These are phyloP conservation scores for Puya raimondii DNA, from an alignment of 176 grass and related monocot genomes.

Conservation along the genomic window DNA sequence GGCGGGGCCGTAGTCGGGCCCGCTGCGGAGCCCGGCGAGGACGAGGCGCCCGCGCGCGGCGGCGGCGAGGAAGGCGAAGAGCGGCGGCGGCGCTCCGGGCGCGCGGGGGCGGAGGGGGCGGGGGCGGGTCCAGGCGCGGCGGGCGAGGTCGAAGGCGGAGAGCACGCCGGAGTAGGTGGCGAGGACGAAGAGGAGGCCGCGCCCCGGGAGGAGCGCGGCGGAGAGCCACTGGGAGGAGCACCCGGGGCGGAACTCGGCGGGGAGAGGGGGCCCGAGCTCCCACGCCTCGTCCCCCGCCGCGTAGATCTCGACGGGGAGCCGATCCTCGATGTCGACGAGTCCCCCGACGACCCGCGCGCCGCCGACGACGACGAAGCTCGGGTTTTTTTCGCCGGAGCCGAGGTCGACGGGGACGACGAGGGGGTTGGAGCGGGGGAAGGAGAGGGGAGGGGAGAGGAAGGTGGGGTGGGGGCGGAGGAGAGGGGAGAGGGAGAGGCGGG, in stretches of 20 bases:
- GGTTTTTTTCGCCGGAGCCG: not conserved
- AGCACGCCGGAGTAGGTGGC: slow-evolving; percentile 33
- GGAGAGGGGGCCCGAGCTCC: slow-evolving; percentile 34
- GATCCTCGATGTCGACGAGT: slow-evolving; percentile 42
- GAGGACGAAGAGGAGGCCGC: slow-evolving; percentile 30
- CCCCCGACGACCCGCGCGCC: slow-evolving; percentile 37
- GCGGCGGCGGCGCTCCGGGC: slow-evolving; percentile 1
- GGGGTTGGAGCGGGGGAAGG: slow-evolving; percentile 38
- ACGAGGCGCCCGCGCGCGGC: slow-evolving; percentile 22
- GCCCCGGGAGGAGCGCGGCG: slow-evolving; percentile 19
- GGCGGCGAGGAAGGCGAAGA: slow-evolving; percentile 34
- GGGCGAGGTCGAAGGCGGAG: slow-evolving; percentile 40
- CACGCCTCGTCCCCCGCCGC: slow-evolving; percentile 9
- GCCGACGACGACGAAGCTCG: slow-evolving; percentile 27
- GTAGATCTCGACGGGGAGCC: slow-evolving; percentile 36
- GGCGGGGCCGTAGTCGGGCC: not conserved
- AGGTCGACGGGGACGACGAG: slow-evolving; percentile 28
- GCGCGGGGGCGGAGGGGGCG: slow-evolving; percentile 22
- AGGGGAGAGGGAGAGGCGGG: slow-evolving; percentile 29
- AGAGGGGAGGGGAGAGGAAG: slow-evolving; percentile 24
- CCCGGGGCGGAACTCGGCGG: slow-evolving; percentile 25
- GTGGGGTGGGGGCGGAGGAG: slow-evolving; percentile 20
- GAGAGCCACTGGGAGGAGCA: slow-evolving; percentile 48
- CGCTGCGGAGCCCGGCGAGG: slow-evolving; percentile 18
- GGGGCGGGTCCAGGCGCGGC: slow-evolving; percentile 23